Evolutionary conservation across 805 yeast genomes (phyloP).

Genomic region (Cyberlindnera meyerae): DNA sequence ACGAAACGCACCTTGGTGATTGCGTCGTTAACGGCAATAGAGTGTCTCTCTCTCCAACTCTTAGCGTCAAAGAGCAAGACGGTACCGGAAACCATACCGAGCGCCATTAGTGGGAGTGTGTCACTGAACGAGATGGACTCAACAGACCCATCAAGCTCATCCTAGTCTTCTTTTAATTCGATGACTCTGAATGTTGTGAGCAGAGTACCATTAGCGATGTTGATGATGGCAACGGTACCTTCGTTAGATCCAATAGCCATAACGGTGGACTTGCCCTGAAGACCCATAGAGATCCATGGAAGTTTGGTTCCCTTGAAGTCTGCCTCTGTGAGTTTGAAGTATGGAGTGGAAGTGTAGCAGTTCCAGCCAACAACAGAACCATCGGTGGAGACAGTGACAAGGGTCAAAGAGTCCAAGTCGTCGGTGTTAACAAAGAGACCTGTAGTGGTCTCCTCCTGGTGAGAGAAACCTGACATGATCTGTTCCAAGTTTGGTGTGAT

Average conservation of each 20-base stretch:
- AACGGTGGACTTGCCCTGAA: conserved; percentile 44
- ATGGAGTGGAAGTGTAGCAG: conserved; percentile 67
- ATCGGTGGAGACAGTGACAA: conserved; percentile 80
- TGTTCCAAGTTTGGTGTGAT: conserved; percentile 59
- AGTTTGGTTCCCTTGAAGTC: conserved; percentile 72
- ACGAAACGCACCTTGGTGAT: conserved; percentile 75
- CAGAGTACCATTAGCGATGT: conserved; percentile 67
- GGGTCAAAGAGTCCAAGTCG: conserved; percentile 52
- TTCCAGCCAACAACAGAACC: conserved; percentile 88
- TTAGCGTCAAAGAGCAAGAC: conserved; percentile 76
- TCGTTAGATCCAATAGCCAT: conserved; percentile 84
- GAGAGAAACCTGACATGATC: conserved; percentile 75
- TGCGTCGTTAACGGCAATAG: conserved; percentile 70
- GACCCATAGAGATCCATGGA: conserved; percentile 80
- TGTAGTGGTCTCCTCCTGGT: conserved; percentile 72
- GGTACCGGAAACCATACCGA: conserved; percentile 87
- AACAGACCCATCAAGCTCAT: conserved; percentile 60
- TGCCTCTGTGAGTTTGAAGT: conserved; percentile 59
- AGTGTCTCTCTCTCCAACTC: conserved; percentile 81
- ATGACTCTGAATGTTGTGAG: conserved; percentile 62
- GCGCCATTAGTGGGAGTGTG: conserved; percentile 60
- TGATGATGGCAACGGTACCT: conserved; percentile 77
- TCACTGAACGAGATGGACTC: conserved; percentile 85
- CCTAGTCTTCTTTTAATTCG: conserved; percentile 50
- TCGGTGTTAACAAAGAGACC: conserved; percentile 68